A percentile compares a stretch with the other conserved stretches of the same genome.
These are phyloP conservation scores for Fraxinus americana DNA, from an alignment of 257 asterid genomes.

Conservation along the genomic window DNA sequence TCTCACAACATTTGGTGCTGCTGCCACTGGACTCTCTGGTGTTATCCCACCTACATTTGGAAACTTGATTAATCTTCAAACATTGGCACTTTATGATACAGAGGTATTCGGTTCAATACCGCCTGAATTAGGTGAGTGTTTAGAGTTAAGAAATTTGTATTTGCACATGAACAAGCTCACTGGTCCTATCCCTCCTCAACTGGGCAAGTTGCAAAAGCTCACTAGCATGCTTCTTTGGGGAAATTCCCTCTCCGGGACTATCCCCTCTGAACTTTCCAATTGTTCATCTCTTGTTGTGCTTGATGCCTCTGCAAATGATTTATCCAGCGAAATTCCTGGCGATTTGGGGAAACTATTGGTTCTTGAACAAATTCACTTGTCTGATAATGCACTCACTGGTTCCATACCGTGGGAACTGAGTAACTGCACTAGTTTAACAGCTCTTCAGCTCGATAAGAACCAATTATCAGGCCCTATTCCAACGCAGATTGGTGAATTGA, in stretches of 20 bases:
- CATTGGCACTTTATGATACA: conserved; percentile 72
- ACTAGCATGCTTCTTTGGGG: conserved; percentile 92
- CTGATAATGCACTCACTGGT: conserved; percentile 70
- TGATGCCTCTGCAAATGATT: conserved; percentile 69
- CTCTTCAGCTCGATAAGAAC: conserved; percentile 84
- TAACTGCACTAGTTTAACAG: conserved; percentile 72
- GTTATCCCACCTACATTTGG: conserved; percentile 78
- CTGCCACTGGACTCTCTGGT: conserved; percentile 83
- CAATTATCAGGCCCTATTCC: conserved; percentile 80
- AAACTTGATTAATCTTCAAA: conserved; percentile 67
- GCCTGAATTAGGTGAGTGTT: conserved; percentile 63
- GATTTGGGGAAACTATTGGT: conserved; percentile 58
- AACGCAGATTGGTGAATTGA: conserved; percentile 60
- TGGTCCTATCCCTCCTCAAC: conserved; percentile 66
- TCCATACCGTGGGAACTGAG: conserved; percentile 65
- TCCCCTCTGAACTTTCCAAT: conserved; percentile 64
- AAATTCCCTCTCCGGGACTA: conserved; percentile 61
- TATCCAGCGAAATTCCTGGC: conserved; percentile 73
- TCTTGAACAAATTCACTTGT: conserved; percentile 83
- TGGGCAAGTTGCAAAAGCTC: conserved; percentile 71
- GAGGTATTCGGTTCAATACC: conserved; percentile 82
- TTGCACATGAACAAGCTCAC: conserved; percentile 82
- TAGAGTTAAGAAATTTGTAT: conserved; percentile 69
- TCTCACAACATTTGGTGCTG: conserved; percentile 82
- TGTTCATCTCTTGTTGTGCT: conserved; percentile 74